phyloP scores from a whole-genome alignment of 2,329 filamentous ascomycete genomes.

The Drechslera avenae region DNA sequence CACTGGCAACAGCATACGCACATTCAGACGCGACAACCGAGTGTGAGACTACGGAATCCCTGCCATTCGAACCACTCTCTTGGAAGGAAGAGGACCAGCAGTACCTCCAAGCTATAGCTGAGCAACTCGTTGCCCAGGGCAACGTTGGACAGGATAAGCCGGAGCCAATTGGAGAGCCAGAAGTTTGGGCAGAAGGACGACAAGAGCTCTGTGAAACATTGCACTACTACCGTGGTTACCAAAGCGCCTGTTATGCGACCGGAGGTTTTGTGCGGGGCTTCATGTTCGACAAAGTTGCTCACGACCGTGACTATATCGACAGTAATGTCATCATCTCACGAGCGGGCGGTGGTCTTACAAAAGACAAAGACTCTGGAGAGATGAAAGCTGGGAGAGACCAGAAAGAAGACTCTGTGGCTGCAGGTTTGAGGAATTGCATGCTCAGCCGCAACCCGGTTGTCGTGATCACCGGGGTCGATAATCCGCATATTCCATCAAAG shows the following conservation, averaged over 20 bases:
- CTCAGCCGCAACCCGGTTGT: conserved; percentile 58
- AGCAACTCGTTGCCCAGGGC: conserved; percentile 22
- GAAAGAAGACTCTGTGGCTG: conserved; percentile 44
- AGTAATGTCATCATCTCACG: conserved; percentile 67
- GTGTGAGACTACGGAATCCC: background rate
- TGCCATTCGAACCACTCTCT: background rate
- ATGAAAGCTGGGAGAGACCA: conserved; percentile 57
- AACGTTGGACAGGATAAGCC: conserved; percentile 38
- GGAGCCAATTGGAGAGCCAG: conserved; percentile 48
- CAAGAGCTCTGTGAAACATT: conserved; percentile 68
- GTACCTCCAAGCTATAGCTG: conserved; percentile 10
- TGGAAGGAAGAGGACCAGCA: background rate
- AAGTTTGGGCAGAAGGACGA: conserved; percentile 63
- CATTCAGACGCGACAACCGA: conserved; percentile 9
- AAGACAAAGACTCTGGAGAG: conserved; percentile 53
- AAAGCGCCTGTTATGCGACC: conserved; percentile 63
- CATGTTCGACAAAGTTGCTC: conserved; percentile 62
- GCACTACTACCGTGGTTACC: conserved; percentile 65
- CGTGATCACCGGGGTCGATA: conserved; percentile 57
- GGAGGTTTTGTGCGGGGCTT: conserved; percentile 60
- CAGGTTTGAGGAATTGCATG: conserved; percentile 55
- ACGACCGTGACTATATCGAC: conserved; percentile 63
- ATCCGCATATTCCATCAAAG: conserved; percentile 54
- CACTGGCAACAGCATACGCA: too few relatives aligned
- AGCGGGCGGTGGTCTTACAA: conserved; percentile 61